Evolutionary conservation across 495 filamentous ascomycete genomes (phyloP).

Genomic region (Annulohypoxylon bovei): DNA sequence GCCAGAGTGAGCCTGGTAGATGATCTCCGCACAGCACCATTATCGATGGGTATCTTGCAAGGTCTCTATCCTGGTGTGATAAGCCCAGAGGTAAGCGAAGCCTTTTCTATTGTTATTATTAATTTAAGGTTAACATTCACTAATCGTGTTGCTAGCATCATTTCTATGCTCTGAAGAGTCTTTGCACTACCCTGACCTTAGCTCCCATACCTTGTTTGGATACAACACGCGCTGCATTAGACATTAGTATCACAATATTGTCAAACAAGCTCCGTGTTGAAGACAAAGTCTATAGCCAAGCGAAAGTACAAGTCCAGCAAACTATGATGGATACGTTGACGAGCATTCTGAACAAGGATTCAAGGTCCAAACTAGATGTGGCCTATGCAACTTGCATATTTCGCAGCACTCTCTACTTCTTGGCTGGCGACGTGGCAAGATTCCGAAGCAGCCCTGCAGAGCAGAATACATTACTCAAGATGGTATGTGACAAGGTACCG

Average conservation of each 20-base stretch:
- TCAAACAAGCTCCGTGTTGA: constrained; percentile 41
- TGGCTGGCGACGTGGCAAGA: constrained; percentile 43
- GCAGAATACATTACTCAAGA: constrained; percentile 32
- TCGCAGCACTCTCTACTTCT: constrained; percentile 40
- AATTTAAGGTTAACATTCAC: neutral
- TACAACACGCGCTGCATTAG: constrained; percentile 35
- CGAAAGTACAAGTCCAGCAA: constrained; percentile 16
- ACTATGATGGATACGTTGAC: constrained; percentile 4
- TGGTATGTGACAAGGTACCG: constrained; percentile 29
- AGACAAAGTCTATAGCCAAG: neutral
- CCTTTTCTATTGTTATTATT: neutral
- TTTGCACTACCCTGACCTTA: constrained; percentile 19
- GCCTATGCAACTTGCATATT: constrained; percentile 14
- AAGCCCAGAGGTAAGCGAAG: constrained; percentile 46
- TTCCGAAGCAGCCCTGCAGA: constrained; percentile 20
- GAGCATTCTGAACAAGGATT: neutral
- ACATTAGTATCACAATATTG: constrained; percentile 33
- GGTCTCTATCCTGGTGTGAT: constrained; percentile 55
- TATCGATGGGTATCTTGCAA: constrained; percentile 56
- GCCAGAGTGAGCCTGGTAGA: constrained; percentile 24
- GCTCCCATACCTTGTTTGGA: constrained; percentile 6
- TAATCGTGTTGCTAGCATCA: constrained; percentile 33
- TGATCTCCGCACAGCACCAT: constrained; percentile 36
- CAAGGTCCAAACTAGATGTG: neutral
- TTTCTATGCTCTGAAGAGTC: constrained; percentile 16